These are phyloP conservation scores for Paraphaeosphaeria minitans DNA, from an alignment of 2,329 filamentous ascomycete species.

Conservation along the genomic window DNA sequence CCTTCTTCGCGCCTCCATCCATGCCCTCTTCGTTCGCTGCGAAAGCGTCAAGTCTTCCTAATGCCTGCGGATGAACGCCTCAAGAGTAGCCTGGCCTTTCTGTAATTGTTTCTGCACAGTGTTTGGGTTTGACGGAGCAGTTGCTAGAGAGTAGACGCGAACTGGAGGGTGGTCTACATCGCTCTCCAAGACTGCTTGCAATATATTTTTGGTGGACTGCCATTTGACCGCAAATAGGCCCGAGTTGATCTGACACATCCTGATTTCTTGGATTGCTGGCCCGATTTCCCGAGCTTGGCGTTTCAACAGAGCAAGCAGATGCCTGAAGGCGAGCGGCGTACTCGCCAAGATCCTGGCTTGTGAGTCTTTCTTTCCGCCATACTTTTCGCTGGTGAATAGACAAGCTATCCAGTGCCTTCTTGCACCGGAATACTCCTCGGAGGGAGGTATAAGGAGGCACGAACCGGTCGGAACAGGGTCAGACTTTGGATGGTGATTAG, in stretches of 20 bases:
- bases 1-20: not conserved
- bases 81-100: not conserved
- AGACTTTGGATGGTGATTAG: conserved; percentile 24
- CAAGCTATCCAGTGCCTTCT: conserved; percentile 61
- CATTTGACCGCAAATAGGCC: conserved; percentile 63
- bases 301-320: conserved; percentile 54
- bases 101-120: too few relatives aligned
- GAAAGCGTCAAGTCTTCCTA: not conserved
- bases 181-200: conserved; percentile 40
- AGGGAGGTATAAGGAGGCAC: conserved; percentile 60
- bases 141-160: conserved; percentile 32
- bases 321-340: conserved; percentile 55
- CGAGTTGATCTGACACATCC: conserved; percentile 63
- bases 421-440: conserved; percentile 41
- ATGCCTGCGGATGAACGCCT: not conserved
- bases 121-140: not conserved
- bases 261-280: conserved; percentile 38
- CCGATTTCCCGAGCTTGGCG: not conserved
- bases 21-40: not conserved
- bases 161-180: conserved; percentile 28
- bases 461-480: conserved; percentile 50
- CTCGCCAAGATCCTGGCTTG: conserved; percentile 54
- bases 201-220: conserved; percentile 52
- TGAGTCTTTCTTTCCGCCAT: conserved; percentile 53
- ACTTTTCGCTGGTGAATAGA: conserved; percentile 60